Base-by-base conservation (phyloP, 768 basidiomycete genomes). In the Fistulinella prunicolor region DNA sequence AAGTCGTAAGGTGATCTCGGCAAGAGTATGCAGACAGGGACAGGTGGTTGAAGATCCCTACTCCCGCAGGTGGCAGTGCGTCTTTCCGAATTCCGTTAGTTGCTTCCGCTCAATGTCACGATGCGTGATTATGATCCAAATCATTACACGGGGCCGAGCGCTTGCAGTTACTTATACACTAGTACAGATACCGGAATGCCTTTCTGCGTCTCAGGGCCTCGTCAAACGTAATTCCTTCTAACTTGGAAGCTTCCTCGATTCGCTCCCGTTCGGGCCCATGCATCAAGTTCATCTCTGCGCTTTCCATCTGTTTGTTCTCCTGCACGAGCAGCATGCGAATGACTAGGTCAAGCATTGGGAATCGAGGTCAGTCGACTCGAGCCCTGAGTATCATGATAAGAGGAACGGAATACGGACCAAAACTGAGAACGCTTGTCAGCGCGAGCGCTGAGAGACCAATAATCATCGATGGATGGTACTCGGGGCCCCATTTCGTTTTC, bases 401-500 rank as follows among this genome's bases (percentile, higher is more conserved):
- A 7, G 17, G 20, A 14, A 24, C 10, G 14, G 10, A 21, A 19
- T 22, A 57, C 49, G 24, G 43, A 77, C 75, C 61, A 21, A 73
- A 50, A 14, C 70, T 57, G 14, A 78, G 67, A 0, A 61, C 40
- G 9, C 62, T 61, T 22, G 67, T 61, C 8, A 72, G 50, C 4
- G 42, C 58, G n/a, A 76, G 59, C 1, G 68, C 61, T n/a, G 60
- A 64, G 4, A 73, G 56, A 1, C 69, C 71, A 43, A 85, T 82
- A 32, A 70, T 71, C 81, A 85, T 81, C 2, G 81, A 81, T 42
- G 70, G 79, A 46, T 81, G 81, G 51, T 85, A 86, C 48, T 73
- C 55, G 0, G 82, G 83, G 3, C 78, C 71, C 82, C 82, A 86
- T 17, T 67, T 62, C 4, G 76, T 58, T 55, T 79, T 78, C 83